Base-by-base conservation (phyloP, 176 grass and related monocot species). In the Oryza brachyantha region DNA sequence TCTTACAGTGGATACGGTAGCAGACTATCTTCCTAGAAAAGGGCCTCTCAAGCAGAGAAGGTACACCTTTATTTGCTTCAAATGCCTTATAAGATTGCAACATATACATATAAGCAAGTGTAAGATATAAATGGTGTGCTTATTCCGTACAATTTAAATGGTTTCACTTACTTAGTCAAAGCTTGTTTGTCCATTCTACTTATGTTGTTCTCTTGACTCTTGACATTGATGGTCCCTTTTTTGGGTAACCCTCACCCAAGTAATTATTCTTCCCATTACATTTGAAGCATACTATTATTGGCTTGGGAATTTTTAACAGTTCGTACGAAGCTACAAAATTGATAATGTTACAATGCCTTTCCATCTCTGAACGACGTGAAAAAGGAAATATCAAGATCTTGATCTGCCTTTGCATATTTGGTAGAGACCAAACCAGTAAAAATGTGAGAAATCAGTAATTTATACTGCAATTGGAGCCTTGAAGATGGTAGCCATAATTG, bases 1-100 rank as follows among this genome's bases (percentile, higher is more conserved):
- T 86, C 89, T 99, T 40, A 99, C 92, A 0, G 48, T 99, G 5
- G 96, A 99, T 39, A 99, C 87, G 0, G 80, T 95, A 13, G 92
- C 88, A 2, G 96, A 99, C 80, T 99, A 93, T 59, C 92, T 99
- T 85, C 96, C 90, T 35, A 91, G 96, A 82, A 94, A 81, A 71
- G 96, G 96, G 22, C 88, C 71, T 73, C 77, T 85, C 55, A 91
- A 91, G 67, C 90, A 99, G 74, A 91, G 90, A 95, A 95, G 96
- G 96, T 99, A 91, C 64, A 71, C 71, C 19, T 52, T 66, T 78
- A 60, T 62, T 77, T 45, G 19, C 21, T 45, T 79, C 16, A n/a
- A 68, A 26, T 24, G 12, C 3, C 75, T 55, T 7, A 64, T 79
- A 64, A 61, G 5, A 48, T 52, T 59, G 12, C 34, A 22, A 55